Conservation (phyloP, 2,329 filamentous ascomycete genomes). For the Daldinia sp. region DNA sequence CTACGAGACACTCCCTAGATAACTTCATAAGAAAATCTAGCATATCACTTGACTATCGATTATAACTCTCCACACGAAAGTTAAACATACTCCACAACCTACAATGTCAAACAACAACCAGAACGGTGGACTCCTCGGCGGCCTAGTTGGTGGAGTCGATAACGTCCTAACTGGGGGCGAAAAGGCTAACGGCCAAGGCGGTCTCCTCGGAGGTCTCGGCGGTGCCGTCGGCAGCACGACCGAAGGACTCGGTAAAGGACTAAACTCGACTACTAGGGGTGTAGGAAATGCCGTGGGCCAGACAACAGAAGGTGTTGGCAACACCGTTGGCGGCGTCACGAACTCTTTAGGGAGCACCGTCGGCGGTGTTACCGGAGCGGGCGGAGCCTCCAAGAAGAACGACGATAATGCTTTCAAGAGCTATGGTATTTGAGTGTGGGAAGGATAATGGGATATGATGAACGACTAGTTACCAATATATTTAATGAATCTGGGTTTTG, state of each 20-base stretch:
- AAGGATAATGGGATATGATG: conserved; percentile 2
- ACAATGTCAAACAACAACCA: conserved; percentile 53
- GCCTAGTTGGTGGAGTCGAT: conserved; percentile 51
- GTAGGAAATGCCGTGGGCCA: conserved; percentile 51
- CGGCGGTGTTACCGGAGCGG: conserved; percentile 45
- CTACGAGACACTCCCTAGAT: background rate
- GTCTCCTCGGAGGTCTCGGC: conserved; percentile 51
- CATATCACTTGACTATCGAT: background rate
- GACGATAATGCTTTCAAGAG: conserved; percentile 45
- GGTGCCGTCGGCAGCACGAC: conserved; percentile 50
- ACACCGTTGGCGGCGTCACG: conserved; percentile 46
- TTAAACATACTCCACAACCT: conserved; percentile 20
- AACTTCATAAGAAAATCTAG: background rate
- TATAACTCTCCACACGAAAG: conserved; percentile 10
- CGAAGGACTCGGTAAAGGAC: conserved; percentile 49
- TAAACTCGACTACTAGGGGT: conserved; percentile 50
- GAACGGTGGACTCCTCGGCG: conserved; percentile 52
- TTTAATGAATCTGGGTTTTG: background rate
- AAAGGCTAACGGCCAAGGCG: conserved; percentile 51
- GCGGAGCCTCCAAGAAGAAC: conserved; percentile 41
- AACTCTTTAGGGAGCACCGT: conserved; percentile 44
- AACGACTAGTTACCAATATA: conserved; percentile 3
- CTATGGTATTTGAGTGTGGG: conserved; percentile 39
- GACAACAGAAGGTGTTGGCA: conserved; percentile 50
- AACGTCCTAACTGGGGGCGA: conserved; percentile 53